Evolutionary conservation across 2,329 filamentous ascomycete species (phyloP), one percentile per base, ranked within the genome.

Genomic region (Colletotrichum sidae): DNA sequence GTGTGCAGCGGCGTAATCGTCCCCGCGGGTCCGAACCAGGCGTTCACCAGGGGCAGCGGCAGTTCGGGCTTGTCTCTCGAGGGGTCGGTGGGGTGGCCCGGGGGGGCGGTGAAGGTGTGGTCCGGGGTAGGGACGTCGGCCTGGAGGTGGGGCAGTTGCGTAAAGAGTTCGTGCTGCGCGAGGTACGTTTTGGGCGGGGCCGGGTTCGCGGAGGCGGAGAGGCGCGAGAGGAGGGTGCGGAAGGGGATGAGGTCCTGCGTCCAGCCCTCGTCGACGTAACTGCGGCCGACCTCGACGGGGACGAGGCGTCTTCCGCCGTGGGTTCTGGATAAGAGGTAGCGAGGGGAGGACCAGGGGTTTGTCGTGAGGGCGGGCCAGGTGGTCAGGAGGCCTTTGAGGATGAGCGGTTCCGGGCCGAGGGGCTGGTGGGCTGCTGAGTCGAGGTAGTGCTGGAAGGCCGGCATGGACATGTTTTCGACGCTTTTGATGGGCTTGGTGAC

Each of bases 1-100:
- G 93, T 96, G 76, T 99, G 96, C 1, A 98, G 82, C 2, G 96
- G 96, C 1, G 94, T 97, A 68, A 97, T 94, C 0, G 96, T 98
- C 54, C 89, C 90, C 0, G 89, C 83, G 0, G 96, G 96, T 0
- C 96, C 96, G 68, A 98, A 91, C 96, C 96, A 99, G 8, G 93
- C 94, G 77, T 98, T 97, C 15, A 96, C 55, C 5, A 69, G 55
- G n/a, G 67, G 65, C 8, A 68, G 34, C 6, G 35, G 56, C 2
- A 67, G 55, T 41, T 68, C 65, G 3, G 65, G 57, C 39, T 68
- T 69, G 55, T 68, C 5, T 0, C 46, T 44, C 1, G 42, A 39
- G 2, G 6, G 38, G 49, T 54, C 55, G 5, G 63, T n/a, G n/a
- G 81, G 81, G 65, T 88, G 85, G 0, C 80, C 79, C 0, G 92